Base-by-base conservation (phyloP, 352 stramenopile genomes). In the Phytopythium aichiense region DNA sequence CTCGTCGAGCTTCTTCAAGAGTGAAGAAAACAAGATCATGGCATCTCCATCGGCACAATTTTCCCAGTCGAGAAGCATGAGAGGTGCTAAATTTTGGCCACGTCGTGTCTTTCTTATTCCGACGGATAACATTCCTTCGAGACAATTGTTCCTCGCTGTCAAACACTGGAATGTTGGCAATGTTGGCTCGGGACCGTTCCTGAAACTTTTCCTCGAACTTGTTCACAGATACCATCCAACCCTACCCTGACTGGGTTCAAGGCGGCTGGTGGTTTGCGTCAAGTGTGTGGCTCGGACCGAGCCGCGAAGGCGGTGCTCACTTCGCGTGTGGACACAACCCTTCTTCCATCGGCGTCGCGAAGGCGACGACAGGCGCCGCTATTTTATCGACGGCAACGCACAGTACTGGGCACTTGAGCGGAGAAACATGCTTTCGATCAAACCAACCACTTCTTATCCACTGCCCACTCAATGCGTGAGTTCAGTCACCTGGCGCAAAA, bases 131-230 rank as follows among this genome's bases (percentile, higher is more conserved):
- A 18, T 9, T 13, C 22, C 43, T 1, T 49, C 20, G 43, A 49
- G 20, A 49, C n/a, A 28, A 6, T n/a, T 46, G 15, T 15, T 22
- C 7, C 15, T 12, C 16, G n/a, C 38, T n/a, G 38, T 45, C 40
- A 45, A 22, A 45, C 40, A 45, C 40, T 45, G 40, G 40, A 45
- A 45, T 45, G 18, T 22, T 49, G 42, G n/a, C 42, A 45, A 45
- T 45, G 18, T 22, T 49, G 42, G n/a, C 42, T 49, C n/a, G 42
- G 22, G 42, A 49, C 22, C 22, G 45, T 51, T 51, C 45, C 45
- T 25, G 45, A 30, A 51, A 51, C 45, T 1, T 31, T 51, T 51
- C 45, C 45, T 49, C 20, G 42, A 51, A 51, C 22, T 51, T 49
- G 28, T 31, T 31, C 28, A 31, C 3, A 31, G 28, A 22, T 2